Evolutionary conservation across 192 early-diverging fungal species (phyloP), one percentile per base, ranked within the genome.

Genomic region (Podochytrium sp.): DNA sequence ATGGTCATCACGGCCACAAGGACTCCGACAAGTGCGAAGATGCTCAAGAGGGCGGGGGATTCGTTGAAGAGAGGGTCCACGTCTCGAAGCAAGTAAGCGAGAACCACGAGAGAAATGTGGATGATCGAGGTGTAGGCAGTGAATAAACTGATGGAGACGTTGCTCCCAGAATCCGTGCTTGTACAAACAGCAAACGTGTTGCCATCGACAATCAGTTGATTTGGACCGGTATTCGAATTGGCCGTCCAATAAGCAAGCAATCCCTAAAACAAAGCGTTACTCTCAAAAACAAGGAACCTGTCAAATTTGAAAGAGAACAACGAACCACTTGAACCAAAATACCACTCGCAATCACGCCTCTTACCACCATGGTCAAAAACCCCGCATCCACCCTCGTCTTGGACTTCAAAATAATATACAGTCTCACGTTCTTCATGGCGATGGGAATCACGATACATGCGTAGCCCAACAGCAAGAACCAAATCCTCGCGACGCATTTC

Each of bases 321-420:
- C 52, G 20, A 27, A 55, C 52, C 52, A 10, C 7, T 23, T 55
- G 12, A 55, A 55, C 25, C 20, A 55, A 6, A 23, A 55, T 23
- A 7, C 52, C 52, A 55, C 20, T 23, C 20, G 16, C 7, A 55
- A 55, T 10, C 10, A 23, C 1, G 30, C 20, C 30, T 23, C 58
- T 27, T 29, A 29, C 37, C 16, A 61, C 23, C 12, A 61, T 14
- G 6, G 58, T 61, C 58, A 61, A 35, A 12, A 7, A 7, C 12
- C 14, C 37, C 10, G 30, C 37, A 23, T 61, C 58, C 4, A 61
- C 23, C 23, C 37, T 61, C 58, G 18, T 61, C 23, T 61, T 61
- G 4, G 58, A 61, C 30, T 61, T 61, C 33, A 61, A 61, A 23
- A 61, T 35, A 38, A 61, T 16, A 61, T 32, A 32, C 3, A 61